phyloP scores from a whole-genome alignment of 2,329 filamentous ascomycete species.

The Coccinonectria pachysandricola region DNA sequence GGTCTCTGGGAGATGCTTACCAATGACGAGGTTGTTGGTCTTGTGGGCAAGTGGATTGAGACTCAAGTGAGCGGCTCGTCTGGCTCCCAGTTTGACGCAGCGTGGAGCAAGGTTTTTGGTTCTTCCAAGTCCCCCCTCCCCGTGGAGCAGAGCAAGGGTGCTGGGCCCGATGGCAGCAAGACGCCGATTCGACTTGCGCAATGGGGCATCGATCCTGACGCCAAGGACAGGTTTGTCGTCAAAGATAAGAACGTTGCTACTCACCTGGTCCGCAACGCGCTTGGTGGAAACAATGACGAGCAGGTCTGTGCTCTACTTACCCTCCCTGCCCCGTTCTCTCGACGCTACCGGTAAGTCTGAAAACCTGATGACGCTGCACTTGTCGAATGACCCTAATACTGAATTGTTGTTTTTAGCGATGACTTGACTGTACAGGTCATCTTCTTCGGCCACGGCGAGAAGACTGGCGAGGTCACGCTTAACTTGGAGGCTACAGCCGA shows the following conservation, averaged over 20 bases:
- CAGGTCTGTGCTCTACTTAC: slow-evolving; percentile 89
- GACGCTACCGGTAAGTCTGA: slow-evolving; percentile 65
- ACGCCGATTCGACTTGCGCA: slow-evolving; percentile 82
- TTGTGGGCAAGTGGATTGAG: slow-evolving; percentile 96
- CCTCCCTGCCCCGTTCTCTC: slow-evolving; percentile 79
- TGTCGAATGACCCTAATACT: slow-evolving; percentile 6
- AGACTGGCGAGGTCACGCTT: slow-evolving; percentile 66
- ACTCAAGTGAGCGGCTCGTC: slow-evolving; percentile 46
- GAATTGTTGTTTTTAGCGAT: slow-evolving; percentile 56
- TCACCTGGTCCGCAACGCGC: slow-evolving; percentile 86
- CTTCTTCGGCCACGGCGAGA: slow-evolving; percentile 81
- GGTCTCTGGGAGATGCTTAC: slow-evolving; percentile 99
- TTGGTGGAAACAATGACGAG: slow-evolving; percentile 87
- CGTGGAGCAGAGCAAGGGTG: slow-evolving; percentile 53
- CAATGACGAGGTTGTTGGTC: slow-evolving; percentile 92
- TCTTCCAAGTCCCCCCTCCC: slow-evolving; percentile 49
- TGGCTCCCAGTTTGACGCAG: slow-evolving; percentile 56
- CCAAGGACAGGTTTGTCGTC: slow-evolving; percentile 77
- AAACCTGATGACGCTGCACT: not conserved
- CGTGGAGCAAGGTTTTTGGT: slow-evolving; percentile 57
- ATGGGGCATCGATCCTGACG: slow-evolving; percentile 70
- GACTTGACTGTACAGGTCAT: slow-evolving; percentile 97
- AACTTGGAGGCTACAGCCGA: slow-evolving; percentile 77
- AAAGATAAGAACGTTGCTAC: slow-evolving; percentile 95
- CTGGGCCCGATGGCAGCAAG: slow-evolving; percentile 58